Evolutionary conservation across 768 basidiomycete species (phyloP), one percentile per base, ranked within the genome.

Genomic region (Tephrocybe sp.): DNA sequence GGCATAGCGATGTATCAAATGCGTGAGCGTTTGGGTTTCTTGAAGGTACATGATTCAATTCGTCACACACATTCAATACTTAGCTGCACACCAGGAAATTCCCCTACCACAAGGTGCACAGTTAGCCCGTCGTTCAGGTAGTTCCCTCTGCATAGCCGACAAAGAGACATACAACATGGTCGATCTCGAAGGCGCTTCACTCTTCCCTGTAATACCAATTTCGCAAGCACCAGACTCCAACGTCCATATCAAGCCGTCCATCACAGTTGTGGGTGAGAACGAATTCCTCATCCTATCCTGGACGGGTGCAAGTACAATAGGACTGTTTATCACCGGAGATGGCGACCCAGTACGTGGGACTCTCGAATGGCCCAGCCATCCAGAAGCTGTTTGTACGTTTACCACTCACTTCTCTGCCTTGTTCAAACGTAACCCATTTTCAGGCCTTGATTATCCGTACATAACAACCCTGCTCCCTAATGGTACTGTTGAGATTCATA

Each of bases 321-420:
- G 94, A 0, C 70, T 98, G 9, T 98, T 97, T 58, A 75, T 97
- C 55, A 91, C 80, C 12, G 80, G 83, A 0, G 79, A 82, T 2
- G 94, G 92, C 0, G 93, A 95, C 64, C 92, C 94, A 4, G 85
- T 92, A 7, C 78, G 94, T 39, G 93, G 93, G 2, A 94, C 94
- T 1, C 69, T 97, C 37, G 80, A 91, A 61, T 97, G 92, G 91
- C 76, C 82, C 2, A 78, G 72, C 42, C 84, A 94, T 71, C 91
- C 93, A 0, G 69, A 82, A 19, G 78, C 83, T 16, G 70, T 92
- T 30, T 84, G 91, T 94, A 60, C 61, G 88, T 79, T 29, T n/a
- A n/a, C 3, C 44, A 31, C 16, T 25, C 23, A 31, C 27, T n/a
- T 30, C 6, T 34, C 21, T 12, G 27, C 39, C 19, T n/a, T 45